Conservation (phyloP, 1,139 yeast species). For the Nakaseomyces bracarensis region DNA sequence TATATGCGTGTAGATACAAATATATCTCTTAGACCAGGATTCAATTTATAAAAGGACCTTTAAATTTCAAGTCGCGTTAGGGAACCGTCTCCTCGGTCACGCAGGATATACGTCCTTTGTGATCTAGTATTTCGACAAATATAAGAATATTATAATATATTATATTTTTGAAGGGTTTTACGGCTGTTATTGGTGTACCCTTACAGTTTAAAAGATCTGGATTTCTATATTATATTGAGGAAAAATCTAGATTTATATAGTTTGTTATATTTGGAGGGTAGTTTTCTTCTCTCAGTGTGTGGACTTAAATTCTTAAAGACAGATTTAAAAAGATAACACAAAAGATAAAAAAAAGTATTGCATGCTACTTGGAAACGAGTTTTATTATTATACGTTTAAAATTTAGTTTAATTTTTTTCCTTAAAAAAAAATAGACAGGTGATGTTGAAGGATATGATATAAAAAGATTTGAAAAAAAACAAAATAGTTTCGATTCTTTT, state of each 20-base stretch:
- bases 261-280: neutral
- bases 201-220: neutral
- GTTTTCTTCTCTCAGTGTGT: neutral
- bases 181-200: too few relatives aligned
- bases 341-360: conserved; percentile 1
- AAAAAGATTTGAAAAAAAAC: conserved; percentile 3
- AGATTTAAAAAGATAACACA: conserved; percentile 1
- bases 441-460: conserved; percentile 4
- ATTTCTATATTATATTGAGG: neutral
- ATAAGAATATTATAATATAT: too few relatives aligned
- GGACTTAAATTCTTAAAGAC: neutral
- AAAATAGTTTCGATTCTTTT: neutral
- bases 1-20: neutral
- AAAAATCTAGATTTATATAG: conserved; percentile 1
- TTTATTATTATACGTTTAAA: neutral
- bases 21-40: too few relatives aligned
- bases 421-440: conserved; percentile 6
- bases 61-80: too few relatives aligned
- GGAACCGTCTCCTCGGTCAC: too few relatives aligned
- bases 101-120: neutral
- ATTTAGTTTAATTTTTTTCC: conserved; percentile 1
- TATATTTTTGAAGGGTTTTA: too few relatives aligned
- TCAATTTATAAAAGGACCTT: too few relatives aligned
- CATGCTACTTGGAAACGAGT: conserved; percentile 8
- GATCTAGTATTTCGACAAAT: too few relatives aligned